These are phyloP conservation scores for Sideroxylon spinosum DNA, from an alignment of 179 eudicot species.

Conservation along the genomic window DNA sequence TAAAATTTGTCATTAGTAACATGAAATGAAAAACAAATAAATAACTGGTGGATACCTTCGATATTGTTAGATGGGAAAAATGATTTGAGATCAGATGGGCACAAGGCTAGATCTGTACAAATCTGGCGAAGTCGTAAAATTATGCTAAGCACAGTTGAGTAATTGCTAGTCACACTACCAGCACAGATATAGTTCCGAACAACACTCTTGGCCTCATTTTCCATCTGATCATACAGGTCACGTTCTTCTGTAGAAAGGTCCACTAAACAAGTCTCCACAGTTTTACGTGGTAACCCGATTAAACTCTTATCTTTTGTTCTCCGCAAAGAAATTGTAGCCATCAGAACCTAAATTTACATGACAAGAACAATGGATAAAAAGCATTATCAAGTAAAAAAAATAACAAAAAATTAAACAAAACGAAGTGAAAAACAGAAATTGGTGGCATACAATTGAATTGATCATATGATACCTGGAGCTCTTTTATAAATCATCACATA, in stretches of 20 bases:
- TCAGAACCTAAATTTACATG: constrained; percentile 44
- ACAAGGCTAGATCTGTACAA: constrained; percentile 70
- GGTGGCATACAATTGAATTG: background rate
- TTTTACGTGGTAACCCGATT: constrained; percentile 60
- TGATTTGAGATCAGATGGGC: constrained; percentile 71
- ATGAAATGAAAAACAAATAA: background rate
- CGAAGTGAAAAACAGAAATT: background rate
- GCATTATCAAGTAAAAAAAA: background rate
- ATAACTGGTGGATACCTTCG: constrained; percentile 43
- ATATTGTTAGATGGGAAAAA: constrained; percentile 55
- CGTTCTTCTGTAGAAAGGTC: constrained; percentile 76
- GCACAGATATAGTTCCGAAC: constrained; percentile 48
- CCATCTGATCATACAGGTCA: constrained; percentile 74
- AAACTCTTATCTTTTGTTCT: constrained; percentile 78
- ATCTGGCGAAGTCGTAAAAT: constrained; percentile 89
- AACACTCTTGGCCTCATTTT: constrained; percentile 68
- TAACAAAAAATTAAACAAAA: background rate
- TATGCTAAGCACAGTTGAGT: constrained; percentile 63
- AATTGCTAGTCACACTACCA: constrained; percentile 57
- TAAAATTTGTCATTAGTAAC: background rate
- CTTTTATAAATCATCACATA: background rate
- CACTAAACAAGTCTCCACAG: constrained; percentile 54
- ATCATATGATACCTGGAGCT: background rate
- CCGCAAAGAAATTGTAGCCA: constrained; percentile 81
- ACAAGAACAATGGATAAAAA: background rate